Base-by-base conservation (phyloP, 2,329 filamentous ascomycete species). In the Fusarium subtropicale region DNA sequence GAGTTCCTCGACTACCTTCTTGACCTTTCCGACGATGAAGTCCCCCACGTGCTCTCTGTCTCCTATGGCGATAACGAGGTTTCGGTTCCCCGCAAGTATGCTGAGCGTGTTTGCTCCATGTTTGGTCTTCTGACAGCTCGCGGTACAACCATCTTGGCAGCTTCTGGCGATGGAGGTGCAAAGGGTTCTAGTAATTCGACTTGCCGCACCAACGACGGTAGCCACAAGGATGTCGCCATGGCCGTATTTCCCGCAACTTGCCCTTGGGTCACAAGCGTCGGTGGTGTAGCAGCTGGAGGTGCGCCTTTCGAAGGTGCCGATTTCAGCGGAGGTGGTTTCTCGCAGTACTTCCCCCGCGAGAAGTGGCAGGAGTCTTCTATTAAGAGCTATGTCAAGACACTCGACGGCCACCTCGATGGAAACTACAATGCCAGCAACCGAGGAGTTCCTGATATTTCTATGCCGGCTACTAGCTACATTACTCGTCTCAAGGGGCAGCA, bases 241-340 rank as follows among this genome's bases (percentile, higher is more conserved):
- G 84, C 89, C 2, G 85, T 83, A 7, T 93, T 92, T 77, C 91
- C 91, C 0, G 86, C 85, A 1, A 85, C 86, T 1, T 93, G 91
- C 71, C 90, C 90, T 0, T 92, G 87, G 76, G 86, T 92, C 10
- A 92, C 91, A 1, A 80, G 85, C 4, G 86, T 92, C 2, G 91
- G 91, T 9, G 90, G 86, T 2, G 89, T 88, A 2, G 74, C 64
- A 39, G 79, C 79, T 68, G 69, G 68, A 3, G 68, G 71, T 5
- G 74, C 78, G 6, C 81, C 81, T 1, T 79, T 84, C 13, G 74
- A 69, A 4, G 84, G 80, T 4, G 81, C 84, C 3, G 69, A 68
- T n/a, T 85, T 82, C 72, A 85, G 82, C 54, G 79, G 81, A 5
- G 84, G 86, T 10, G 86, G 86, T 6, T 88, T 88, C 76, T 85